Conservation (phyloP, 2,329 filamentous ascomycete species). For the Aspergillus hortae region DNA sequence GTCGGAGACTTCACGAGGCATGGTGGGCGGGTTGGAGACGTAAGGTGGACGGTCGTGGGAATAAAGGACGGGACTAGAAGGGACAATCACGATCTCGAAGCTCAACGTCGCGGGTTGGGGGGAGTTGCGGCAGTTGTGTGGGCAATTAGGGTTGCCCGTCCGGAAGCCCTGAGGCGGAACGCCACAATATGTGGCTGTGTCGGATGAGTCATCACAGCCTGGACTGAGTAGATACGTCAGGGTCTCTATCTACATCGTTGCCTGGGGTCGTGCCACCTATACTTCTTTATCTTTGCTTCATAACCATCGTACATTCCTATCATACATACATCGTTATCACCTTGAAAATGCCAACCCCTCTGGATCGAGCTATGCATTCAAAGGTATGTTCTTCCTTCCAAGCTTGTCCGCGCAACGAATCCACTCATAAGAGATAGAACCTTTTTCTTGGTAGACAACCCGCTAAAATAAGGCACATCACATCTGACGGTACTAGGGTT, state of each 20-base stretch:
- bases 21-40: constrained; percentile 59
- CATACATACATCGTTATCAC: background rate
- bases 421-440: constrained; percentile 50
- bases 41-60: constrained; percentile 10
- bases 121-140: constrained; percentile 12
- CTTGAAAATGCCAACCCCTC: constrained; percentile 61
- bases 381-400: constrained; percentile 45
- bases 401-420: background rate
- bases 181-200: constrained; percentile 11
- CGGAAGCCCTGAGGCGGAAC: background rate
- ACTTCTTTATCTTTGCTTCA: background rate
- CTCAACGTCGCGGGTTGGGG: constrained; percentile 12
- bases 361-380: constrained; percentile 67
- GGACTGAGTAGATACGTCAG: background rate
- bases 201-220: background rate
- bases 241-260: background rate
- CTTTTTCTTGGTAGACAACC: constrained; percentile 59
- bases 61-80: constrained; percentile 8
- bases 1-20: constrained; percentile 97
- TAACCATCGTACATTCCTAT: background rate
- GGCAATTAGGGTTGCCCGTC: constrained; percentile 12
- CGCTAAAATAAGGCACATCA: background rate
- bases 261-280: background rate
- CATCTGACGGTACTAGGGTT: constrained; percentile 58
- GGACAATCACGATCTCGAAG: constrained; percentile 19